These are phyloP conservation scores for Rutstroemia sydowiana DNA, from an alignment of 2,329 filamentous ascomycete genomes.

Conservation along the genomic window DNA sequence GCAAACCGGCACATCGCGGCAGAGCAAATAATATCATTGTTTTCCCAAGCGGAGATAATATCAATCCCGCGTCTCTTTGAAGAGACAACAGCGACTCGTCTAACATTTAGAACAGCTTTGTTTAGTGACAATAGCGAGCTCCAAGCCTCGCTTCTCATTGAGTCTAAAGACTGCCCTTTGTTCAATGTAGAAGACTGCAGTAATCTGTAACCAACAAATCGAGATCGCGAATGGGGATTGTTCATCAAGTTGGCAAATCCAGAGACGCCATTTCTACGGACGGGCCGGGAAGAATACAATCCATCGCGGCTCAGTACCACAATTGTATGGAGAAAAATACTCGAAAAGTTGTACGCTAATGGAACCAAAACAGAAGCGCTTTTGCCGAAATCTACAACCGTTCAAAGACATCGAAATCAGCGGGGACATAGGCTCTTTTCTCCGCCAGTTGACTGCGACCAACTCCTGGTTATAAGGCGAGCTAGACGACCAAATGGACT, in stretches of 20 bases:
- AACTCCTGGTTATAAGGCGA: not conserved
- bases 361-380: no score
- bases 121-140: not conserved
- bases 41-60: conserved; percentile 37
- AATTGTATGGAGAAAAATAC: conserved; percentile 11
- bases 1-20: not conserved
- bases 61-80: conserved; percentile 17
- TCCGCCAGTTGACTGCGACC: not conserved
- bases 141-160: conserved; percentile 25
- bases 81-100: not conserved
- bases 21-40: conserved; percentile 36
- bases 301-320: conserved; percentile 5
- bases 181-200: conserved; percentile 9
- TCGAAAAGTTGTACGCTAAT: conserved; percentile 10
- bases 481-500: not conserved
- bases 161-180: not conserved
- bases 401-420: not conserved
- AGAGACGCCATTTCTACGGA: conserved; percentile 10
- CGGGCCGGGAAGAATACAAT: conserved; percentile 12
- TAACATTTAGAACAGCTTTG: conserved; percentile 2
- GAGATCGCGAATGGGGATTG: conserved; percentile 8
- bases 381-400: no score
- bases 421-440: not conserved
- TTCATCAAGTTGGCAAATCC: conserved; percentile 5
- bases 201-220: conserved; percentile 13